phyloP scores from a whole-genome alignment of 805 yeast species.

The Wickerhamiella dianesei region DNA sequence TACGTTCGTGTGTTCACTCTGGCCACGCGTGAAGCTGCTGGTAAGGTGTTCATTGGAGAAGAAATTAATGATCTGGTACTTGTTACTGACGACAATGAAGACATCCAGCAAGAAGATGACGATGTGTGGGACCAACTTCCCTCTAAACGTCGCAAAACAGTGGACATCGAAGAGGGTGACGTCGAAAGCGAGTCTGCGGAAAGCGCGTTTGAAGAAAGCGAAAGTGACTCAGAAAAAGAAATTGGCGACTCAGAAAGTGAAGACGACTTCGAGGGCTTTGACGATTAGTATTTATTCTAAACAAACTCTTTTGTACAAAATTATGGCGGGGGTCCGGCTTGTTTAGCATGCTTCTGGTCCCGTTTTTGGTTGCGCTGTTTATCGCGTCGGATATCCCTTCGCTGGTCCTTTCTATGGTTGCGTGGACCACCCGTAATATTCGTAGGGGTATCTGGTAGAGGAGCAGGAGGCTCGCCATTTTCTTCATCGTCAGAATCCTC shows the following conservation, averaged over 20 bases:
- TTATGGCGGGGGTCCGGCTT: neutral
- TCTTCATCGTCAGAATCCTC: neutral
- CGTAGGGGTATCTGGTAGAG: neutral
- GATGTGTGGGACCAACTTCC: conserved; percentile 29
- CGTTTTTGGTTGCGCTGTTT: conserved; percentile 15
- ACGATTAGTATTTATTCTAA: conserved; percentile 1
- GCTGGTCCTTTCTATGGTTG: neutral
- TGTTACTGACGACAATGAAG: conserved; percentile 30
- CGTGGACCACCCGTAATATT: neutral
- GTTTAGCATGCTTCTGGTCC: conserved; percentile 35
- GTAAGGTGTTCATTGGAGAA: conserved; percentile 64
- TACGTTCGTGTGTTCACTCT: conserved; percentile 67
- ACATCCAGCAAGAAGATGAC: conserved; percentile 25
- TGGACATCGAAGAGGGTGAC: neutral
- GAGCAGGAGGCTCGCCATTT: neutral
- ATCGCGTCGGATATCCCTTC: conserved; percentile 13
- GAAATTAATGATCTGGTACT: conserved; percentile 41
- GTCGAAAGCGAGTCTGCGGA: too few species aligned
- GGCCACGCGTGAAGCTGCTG: conserved; percentile 42
- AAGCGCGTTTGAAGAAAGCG: neutral
- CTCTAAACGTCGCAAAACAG: neutral
- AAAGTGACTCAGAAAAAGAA: conserved; percentile 1
- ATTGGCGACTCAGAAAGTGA: conserved; percentile 1
- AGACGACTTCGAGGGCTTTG: conserved; percentile 5
- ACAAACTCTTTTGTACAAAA: neutral